Base-by-base conservation (phyloP, 768 basidiomycete species). In the Hygrophoropsis aurantiaca region DNA sequence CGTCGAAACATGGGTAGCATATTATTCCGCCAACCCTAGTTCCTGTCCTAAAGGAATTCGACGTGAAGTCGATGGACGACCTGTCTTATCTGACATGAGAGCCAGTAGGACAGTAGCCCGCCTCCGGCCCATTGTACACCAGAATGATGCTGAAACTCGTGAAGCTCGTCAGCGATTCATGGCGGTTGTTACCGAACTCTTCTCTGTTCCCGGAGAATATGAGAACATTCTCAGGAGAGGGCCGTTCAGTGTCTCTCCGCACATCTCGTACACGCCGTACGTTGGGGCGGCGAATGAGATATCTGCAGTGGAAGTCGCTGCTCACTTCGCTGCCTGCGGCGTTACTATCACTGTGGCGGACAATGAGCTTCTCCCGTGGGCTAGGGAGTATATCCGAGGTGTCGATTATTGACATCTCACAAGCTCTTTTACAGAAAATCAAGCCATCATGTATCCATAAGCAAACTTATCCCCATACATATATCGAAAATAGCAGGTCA, bases 11-110 rank as follows among this genome's bases (percentile, higher is more conserved):
- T 77, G 75, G 75, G 68, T 71, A 27, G 68, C 70, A 3, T 77
- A 77, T 49, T 70, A 75, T 46, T 57, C 70, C 7, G 61, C 64
- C 24, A 73, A 77, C 47, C 71, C 63, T 8, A 68, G 65, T 42
- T 75, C 74, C 1, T 78, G 74, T 64, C 75, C 75, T 8, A 72
- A 71, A 45, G 75, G 75, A 42, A 74, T 77, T 47, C 67, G 75
- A 42, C 68, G 65, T 23, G 71, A 72, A 52, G 45, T 59, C 10
- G 60, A 62, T 46, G 66, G 68, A 11, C 61, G 59, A 18, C 75
- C 75, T 1, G 56, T 58, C 53, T 60, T 74, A 33, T 57, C 66
- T 5, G 75, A 77, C 55, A 69, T 77, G 57, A 69, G 64, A 43
- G 75, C 75, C 2, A 75, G 73, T 56, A 70, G 75, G 25, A 69